Evolutionary conservation across 2,329 filamentous ascomycete genomes (phyloP).

Genomic region (Epicoccum sorghinum): DNA sequence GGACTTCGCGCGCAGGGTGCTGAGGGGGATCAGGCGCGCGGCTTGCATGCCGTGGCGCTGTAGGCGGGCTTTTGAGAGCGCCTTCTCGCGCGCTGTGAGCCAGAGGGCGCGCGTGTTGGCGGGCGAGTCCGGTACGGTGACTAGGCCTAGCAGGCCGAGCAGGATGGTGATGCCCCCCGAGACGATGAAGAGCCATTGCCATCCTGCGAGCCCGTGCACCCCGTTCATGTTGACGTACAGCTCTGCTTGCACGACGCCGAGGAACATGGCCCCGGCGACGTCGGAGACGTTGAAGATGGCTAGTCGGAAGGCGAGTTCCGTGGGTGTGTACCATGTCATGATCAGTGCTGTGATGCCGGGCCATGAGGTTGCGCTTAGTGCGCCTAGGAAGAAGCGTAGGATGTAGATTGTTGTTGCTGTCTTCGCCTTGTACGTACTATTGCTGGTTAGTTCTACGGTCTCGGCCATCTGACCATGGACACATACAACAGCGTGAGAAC

Average conservation of each 20-base stretch:
- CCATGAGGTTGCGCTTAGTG: slow-evolving; percentile 7
- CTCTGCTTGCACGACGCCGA: slow-evolving; percentile 8
- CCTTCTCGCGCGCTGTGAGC: slow-evolving; percentile 10
- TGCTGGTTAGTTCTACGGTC: neutral
- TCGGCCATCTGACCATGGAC: neutral
- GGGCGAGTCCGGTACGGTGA: slow-evolving; percentile 16
- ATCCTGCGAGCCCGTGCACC: slow-evolving; percentile 4
- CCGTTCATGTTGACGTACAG: slow-evolving; percentile 11
- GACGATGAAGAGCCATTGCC: slow-evolving; percentile 14
- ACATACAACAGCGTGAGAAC: slow-evolving; percentile 12
- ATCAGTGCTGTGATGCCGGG: slow-evolving; percentile 8
- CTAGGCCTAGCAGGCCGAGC: slow-evolving; percentile 12
- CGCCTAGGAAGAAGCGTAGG: slow-evolving; percentile 1
- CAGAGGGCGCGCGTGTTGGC: slow-evolving; percentile 19
- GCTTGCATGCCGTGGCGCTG: slow-evolving; percentile 10
- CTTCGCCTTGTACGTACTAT: slow-evolving; percentile 10
- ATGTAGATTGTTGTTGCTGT: slow-evolving; percentile 10
- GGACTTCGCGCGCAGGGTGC: slow-evolving; percentile 10
- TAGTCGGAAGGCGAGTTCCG: slow-evolving; percentile 15
- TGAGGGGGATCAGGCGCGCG: slow-evolving; percentile 9
- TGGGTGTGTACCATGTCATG: slow-evolving; percentile 13
- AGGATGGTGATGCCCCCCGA: slow-evolving; percentile 18
- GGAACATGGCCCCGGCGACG: slow-evolving; percentile 7
- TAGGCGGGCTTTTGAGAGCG: slow-evolving; percentile 1
- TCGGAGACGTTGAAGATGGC: slow-evolving; percentile 5